Base-by-base conservation (phyloP, 768 basidiomycete species). In the Suillus fuscotomentosus region DNA sequence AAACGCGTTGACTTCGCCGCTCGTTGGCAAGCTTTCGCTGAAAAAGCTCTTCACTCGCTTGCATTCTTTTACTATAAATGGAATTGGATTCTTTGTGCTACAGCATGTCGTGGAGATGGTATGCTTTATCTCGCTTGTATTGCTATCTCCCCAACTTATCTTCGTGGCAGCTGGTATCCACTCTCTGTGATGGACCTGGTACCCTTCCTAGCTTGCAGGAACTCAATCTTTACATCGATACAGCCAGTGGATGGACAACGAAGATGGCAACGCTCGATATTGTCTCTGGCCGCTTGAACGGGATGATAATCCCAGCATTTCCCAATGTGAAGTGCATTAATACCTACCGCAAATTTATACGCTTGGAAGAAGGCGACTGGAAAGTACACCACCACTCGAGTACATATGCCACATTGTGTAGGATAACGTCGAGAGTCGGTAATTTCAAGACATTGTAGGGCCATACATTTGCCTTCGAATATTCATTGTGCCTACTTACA, bases 161-260 rank as follows among this genome's bases (percentile, higher is more conserved):
- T 42, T 59, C 15, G 9, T 14, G 41, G 17, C 17, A 59, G 57
- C 57, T 59, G 15, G 10, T 42, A 27, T 59, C 57, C 4, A 6
- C 11, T 42, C 24, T 59, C 17, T 59, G 41, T 59, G 57, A 31
- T 59, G 57, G 57, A 42, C 41, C 57, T 20, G 57, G 57, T 20
- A 59, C 41, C 27, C 57, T 59, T 59, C 57, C 57, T 27, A 59
- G 41, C 57, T 42, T 59, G 57, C 24, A 59, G 41, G 27, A 27
- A 15, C 39, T 59, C 11, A 17, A 31, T 4, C 2, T 59, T 59
- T 11, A 20, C 15, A 11, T 57, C 15, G 1, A 10, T 14, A 39
- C 56, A 39, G 9, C 5, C 20, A 10, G 1, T 59, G 24, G 3
- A 41, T 17, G 9, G 15, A 41, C 7, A 9, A 10, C 24, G 41